Conservation (phyloP, 148 eudicot genomes). For the Fagopyrum esculentum region DNA sequence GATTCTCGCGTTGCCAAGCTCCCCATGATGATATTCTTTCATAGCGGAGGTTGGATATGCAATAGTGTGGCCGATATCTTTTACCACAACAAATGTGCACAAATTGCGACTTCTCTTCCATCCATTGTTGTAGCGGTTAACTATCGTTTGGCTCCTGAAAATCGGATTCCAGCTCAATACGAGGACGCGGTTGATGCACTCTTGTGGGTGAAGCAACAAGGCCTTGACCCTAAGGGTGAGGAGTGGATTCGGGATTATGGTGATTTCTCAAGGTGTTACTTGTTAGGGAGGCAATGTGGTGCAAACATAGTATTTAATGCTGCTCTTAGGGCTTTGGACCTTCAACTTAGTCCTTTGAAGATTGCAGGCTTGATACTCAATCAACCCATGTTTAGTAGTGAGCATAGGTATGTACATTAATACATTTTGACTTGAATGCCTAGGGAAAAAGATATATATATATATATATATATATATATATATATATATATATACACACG, state of each 20-base stretch:
- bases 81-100: conserved; percentile 33
- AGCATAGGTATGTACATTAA: conserved; percentile 6
- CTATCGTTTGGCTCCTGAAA: conserved; percentile 67
- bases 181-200: conserved; percentile 63
- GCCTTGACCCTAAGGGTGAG: conserved; percentile 28
- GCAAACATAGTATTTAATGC: conserved; percentile 65
- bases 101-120: conserved; percentile 28
- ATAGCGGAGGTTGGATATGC: conserved; percentile 53
- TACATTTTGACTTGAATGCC: too few species aligned
- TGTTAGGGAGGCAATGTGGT: conserved; percentile 44
- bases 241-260: conserved; percentile 52
- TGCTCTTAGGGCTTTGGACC: conserved; percentile 30
- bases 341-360: conserved; percentile 26
- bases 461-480: too few species aligned
- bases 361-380: conserved; percentile 41
- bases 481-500: too few species aligned
- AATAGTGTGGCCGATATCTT: conserved; percentile 25
- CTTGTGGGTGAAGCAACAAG: conserved; percentile 46
- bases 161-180: conserved; percentile 62
- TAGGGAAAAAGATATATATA: too few species aligned
- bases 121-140: conserved; percentile 39
- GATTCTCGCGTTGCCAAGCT: conserved; percentile 39
- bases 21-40: conserved; percentile 56
- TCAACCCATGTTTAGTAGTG: conserved; percentile 61
- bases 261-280: conserved; percentile 51